phyloP scores from a whole-genome alignment of 1,284 basidiomycete species.

The Puccinia triticina region DNA sequence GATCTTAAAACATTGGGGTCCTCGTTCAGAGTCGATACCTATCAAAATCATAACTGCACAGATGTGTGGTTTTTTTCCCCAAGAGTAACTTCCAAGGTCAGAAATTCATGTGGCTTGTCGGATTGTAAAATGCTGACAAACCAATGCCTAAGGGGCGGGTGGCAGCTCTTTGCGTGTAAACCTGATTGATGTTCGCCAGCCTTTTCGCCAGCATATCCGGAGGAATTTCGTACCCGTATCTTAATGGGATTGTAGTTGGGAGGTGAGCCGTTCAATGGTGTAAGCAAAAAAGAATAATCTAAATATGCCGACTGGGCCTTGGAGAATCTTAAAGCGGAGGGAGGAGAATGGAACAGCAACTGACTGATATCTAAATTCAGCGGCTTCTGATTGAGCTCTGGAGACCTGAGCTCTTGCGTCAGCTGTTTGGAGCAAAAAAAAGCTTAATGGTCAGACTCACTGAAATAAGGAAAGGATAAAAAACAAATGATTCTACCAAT shows the following conservation, averaged over 20 bases:
- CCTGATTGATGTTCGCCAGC: conserved; percentile 98
- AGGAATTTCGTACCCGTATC: conserved; percentile 89
- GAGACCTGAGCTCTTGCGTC: conserved; percentile 89
- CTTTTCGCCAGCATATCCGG: conserved; percentile 90
- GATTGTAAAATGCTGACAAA: conserved; percentile 62
- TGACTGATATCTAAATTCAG: conserved; percentile 90
- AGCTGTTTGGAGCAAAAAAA: conserved; percentile 64
- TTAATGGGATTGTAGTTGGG: neutral
- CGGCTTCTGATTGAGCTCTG: conserved; percentile 86
- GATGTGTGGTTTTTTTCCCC: neutral
- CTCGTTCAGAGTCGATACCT: conserved; percentile 81
- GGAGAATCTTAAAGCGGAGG: neutral
- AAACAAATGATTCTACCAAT: conserved; percentile 67
- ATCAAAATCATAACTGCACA: conserved; percentile 88
- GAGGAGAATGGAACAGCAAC: neutral
- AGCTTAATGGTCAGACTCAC: conserved; percentile 19
- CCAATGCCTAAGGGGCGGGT: conserved; percentile 97
- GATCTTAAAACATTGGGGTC: conserved; percentile 93
- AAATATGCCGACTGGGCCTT: neutral
- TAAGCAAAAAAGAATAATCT: too few species aligned
- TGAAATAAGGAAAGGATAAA: neutral
- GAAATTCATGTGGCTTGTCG: neutral
- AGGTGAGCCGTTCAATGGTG: too few species aligned
- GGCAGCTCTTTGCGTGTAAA: conserved; percentile 94
- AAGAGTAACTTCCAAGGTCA: neutral